Evolutionary conservation across 768 basidiomycete genomes (phyloP).

Genomic region (Wakefieldia striispora): DNA sequence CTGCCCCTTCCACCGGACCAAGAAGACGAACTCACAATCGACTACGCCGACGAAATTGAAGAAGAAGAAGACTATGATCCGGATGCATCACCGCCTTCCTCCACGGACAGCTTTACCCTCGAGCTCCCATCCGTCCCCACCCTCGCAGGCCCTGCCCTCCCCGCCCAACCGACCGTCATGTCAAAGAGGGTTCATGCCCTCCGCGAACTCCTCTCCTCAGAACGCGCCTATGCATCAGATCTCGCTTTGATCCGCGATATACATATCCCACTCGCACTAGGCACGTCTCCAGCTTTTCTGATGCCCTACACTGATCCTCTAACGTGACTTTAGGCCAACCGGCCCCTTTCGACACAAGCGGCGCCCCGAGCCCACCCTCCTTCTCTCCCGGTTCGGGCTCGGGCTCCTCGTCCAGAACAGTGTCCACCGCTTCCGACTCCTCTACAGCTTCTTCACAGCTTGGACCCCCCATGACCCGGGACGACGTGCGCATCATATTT

Average conservation of each 20-base stretch:
- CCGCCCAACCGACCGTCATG: conserved; percentile 37
- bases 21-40: conserved; percentile 21
- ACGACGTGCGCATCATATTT: conserved; percentile 73
- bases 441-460: conserved; percentile 48
- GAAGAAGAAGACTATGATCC: conserved; percentile 31
- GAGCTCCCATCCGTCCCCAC: conserved; percentile 7
- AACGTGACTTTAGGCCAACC: conserved; percentile 36
- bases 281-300: conserved; percentile 39
- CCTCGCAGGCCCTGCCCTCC: conserved; percentile 12
- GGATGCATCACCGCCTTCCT: conserved; percentile 22
- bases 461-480: conserved; percentile 63
- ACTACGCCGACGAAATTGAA: conserved; percentile 23
- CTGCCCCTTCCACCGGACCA: conserved; percentile 29
- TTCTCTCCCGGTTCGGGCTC: conserved; percentile 35
- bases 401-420: conserved; percentile 39
- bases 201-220: conserved; percentile 73
- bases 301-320: conserved; percentile 5
- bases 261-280: conserved; percentile 76
- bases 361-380: conserved; percentile 23
- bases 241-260: conserved; percentile 74
- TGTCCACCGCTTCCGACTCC: conserved; percentile 45
- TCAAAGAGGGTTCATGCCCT: conserved; percentile 78
- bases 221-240: conserved; percentile 82
- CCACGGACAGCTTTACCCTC: conserved; percentile 27
- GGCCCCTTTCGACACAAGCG: conserved; percentile 34